phyloP scores from a whole-genome alignment of 331 rosid species.

The Malus hybrid region DNA sequence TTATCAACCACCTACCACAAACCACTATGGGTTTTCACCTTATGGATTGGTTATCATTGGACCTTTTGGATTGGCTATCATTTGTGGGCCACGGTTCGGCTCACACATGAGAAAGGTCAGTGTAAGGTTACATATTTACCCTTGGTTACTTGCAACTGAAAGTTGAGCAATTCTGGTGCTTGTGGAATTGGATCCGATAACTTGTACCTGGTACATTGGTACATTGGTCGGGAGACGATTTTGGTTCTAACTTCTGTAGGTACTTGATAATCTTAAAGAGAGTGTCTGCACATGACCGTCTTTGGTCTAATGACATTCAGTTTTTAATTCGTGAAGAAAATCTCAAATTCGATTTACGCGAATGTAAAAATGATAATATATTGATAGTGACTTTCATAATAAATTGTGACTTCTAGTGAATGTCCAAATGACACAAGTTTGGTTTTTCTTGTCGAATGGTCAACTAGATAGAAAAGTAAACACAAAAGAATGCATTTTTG shows the following conservation, averaged over 20 bases:
- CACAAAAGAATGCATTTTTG: too few species aligned
- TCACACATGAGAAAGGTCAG: background rate
- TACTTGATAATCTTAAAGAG: background rate
- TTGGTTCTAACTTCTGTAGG: background rate
- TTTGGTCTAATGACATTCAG: too few species aligned
- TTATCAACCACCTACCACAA: slow-evolving; percentile 49
- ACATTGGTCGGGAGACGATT: background rate
- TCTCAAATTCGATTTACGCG: too few species aligned
- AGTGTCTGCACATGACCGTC: background rate
- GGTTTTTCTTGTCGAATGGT: background rate
- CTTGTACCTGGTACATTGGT: background rate
- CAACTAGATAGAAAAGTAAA: background rate
- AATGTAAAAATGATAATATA: too few species aligned
- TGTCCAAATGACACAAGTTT: background rate
- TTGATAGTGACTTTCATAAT: too few species aligned
- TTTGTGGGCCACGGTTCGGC: background rate
- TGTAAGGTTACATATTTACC: background rate
- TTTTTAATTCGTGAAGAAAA: too few species aligned
- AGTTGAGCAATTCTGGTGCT: background rate
- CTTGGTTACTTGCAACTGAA: background rate
- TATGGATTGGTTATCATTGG: background rate
- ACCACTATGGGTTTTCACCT: slow-evolving; percentile 18
- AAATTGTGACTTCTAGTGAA: too few species aligned
- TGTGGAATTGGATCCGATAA: background rate
- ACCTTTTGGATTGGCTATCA: background rate